Conservation (phyloP, 2,329 filamentous ascomycete genomes). For the Stagonosporopsis tanaceti region DNA sequence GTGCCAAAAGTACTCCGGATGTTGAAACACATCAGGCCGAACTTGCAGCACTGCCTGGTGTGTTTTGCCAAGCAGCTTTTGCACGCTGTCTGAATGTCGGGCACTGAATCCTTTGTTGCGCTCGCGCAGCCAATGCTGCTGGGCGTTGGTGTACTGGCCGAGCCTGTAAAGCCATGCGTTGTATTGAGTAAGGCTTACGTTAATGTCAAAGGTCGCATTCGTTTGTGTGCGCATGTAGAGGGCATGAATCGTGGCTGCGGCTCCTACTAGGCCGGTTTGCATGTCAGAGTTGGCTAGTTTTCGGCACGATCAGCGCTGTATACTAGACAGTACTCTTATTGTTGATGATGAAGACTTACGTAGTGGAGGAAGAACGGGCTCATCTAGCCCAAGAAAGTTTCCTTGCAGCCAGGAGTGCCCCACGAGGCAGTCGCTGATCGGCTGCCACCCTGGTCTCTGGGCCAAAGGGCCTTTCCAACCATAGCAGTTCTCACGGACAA, state of each 20-base stretch:
- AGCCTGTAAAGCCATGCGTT: slow-evolving; percentile 1
- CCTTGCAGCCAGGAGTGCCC: neutral
- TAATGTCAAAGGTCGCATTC: neutral
- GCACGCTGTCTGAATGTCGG: neutral
- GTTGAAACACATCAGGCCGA: neutral
- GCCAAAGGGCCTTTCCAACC: neutral
- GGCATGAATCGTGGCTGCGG: neutral
- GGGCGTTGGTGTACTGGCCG: neutral
- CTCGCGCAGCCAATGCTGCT: slow-evolving; percentile 1
- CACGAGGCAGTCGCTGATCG: neutral
- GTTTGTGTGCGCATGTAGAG: neutral
- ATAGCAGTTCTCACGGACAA: neutral
- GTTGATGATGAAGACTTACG: neutral
- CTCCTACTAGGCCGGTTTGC: neutral
- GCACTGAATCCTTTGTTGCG: neutral
- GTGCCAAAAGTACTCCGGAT: neutral
- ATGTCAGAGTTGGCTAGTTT: neutral
- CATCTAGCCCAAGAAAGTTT: neutral
- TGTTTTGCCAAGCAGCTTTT: neutral
- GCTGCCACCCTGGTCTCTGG: slow-evolving; percentile 1
- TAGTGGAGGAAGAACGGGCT: neutral
- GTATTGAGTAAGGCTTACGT: neutral
- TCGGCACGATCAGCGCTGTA: neutral
- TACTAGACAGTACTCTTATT: neutral
- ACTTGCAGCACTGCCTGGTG: neutral